Conservation (phyloP, 345 rosid species). For the Excoecaria cochinchinensis region DNA sequence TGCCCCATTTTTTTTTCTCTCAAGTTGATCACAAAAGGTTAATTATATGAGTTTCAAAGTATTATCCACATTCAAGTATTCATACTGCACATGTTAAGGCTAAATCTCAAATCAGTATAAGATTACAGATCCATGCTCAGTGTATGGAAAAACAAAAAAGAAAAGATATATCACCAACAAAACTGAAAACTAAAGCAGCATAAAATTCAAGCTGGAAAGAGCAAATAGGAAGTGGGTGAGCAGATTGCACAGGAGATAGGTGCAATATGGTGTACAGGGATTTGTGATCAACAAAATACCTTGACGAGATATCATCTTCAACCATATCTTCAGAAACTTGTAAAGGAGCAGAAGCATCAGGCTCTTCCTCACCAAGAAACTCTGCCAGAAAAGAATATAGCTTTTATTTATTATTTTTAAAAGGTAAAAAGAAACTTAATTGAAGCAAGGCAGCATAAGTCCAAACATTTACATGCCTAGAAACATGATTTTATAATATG, state of each 20-base stretch:
- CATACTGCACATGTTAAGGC: not conserved
- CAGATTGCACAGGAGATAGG: no score
- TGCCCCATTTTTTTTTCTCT: no score
- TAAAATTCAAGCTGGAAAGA: no score
- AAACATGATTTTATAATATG: not conserved
- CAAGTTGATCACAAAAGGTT: no score
- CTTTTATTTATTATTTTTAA: not conserved
- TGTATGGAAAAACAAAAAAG: not conserved
- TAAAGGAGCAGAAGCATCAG: slow-evolving; percentile 49
- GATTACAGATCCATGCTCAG: not conserved
- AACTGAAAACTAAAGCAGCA: not conserved
- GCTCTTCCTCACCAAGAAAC: slow-evolving; percentile 58
- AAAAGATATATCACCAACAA: not conserved
- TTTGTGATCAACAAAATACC: slow-evolving; percentile 38
- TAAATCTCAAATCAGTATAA: not conserved
- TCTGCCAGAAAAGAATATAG: slow-evolving; percentile 33
- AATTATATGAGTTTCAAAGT: no score
- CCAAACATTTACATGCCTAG: not conserved
- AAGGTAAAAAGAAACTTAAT: not conserved
- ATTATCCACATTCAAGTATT: not conserved
- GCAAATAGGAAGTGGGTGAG: no score
- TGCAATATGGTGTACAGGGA: not conserved
- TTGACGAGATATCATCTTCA: slow-evolving; percentile 82
- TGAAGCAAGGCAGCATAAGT: not conserved
- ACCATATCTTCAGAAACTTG: slow-evolving; percentile 67